Evolutionary conservation across 75 land plant species (phyloP).

Genomic region (Cunninghamia lanceolata): DNA sequence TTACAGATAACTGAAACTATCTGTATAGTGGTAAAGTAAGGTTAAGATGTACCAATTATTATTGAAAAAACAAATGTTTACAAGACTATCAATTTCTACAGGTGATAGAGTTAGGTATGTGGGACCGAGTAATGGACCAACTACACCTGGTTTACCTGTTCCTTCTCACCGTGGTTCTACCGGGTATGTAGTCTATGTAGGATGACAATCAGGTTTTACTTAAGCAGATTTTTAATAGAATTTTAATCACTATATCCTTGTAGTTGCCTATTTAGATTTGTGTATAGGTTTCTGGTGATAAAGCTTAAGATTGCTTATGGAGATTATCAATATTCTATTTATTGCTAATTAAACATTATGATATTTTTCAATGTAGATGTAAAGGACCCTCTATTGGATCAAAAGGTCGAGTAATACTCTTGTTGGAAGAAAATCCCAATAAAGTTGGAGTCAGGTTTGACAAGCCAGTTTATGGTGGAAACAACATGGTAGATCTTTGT

Average conservation of each 20-base stretch:
- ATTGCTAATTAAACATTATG: slow-evolving; percentile 12
- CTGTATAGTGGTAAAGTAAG: neutral
- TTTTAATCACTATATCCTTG: neutral
- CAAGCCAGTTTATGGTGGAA: slow-evolving; percentile 49
- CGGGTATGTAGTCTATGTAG: slow-evolving; percentile 23
- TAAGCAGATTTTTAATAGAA: neutral
- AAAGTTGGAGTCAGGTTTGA: slow-evolving; percentile 53
- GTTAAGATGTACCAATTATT: neutral
- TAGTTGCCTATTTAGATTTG: neutral
- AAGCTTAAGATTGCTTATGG: neutral
- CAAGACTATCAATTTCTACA: neutral
- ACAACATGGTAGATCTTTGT: slow-evolving; percentile 48
- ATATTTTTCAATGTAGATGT: slow-evolving; percentile 11
- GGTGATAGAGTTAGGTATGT: slow-evolving; percentile 47
- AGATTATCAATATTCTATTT: slow-evolving; percentile 10
- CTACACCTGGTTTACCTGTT: slow-evolving; percentile 28
- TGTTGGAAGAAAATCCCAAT: slow-evolving; percentile 44
- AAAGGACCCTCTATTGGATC: slow-evolving; percentile 45
- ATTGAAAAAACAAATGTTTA: slow-evolving; percentile 3
- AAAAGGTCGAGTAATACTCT: slow-evolving; percentile 39
- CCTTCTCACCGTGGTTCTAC: slow-evolving; percentile 27
- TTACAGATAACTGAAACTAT: neutral
- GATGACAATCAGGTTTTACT: neutral
- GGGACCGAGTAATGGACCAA: slow-evolving; percentile 29
- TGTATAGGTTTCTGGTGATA: neutral